Percentiles rank a stretch among this genome's conserved stretches.
Evolutionary conservation across 2,329 filamentous ascomycete species (phyloP).

Genomic region (Beauveria brongniartii): DNA sequence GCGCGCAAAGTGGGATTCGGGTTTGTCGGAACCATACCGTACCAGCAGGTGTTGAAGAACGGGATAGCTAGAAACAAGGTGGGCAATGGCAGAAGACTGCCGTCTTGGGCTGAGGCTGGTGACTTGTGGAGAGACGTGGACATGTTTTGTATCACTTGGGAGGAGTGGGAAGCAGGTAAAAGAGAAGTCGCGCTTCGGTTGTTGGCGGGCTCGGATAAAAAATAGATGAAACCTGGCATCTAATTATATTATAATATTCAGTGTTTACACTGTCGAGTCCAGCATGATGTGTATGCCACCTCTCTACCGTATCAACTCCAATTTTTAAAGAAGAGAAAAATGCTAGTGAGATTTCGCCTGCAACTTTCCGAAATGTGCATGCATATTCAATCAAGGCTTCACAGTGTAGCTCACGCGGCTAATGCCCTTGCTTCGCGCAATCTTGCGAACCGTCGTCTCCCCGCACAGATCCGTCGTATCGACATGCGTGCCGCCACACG

Average conservation of each 20-base stretch:
- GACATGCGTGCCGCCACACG: constrained; percentile 70
- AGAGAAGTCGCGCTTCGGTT: neutral
- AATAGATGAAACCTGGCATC: neutral
- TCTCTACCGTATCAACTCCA: neutral
- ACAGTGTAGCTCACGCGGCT: constrained; percentile 46
- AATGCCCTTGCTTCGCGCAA: constrained; percentile 54
- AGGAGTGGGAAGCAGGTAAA: neutral
- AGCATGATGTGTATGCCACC: neutral
- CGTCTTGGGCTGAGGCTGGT: neutral
- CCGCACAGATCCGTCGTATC: constrained; percentile 50
- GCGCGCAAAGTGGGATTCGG: neutral
- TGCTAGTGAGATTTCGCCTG: neutral
- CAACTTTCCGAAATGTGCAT: neutral
- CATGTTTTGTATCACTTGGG: constrained; percentile 3
- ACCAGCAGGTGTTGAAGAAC: neutral
- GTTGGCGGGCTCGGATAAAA: neutral
- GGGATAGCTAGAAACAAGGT: neutral
- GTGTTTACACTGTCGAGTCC: neutral
- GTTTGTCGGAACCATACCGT: neutral
- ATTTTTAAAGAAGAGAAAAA: neutral
- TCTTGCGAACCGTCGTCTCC: constrained; percentile 57
- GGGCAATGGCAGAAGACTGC: neutral
- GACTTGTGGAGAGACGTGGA: constrained; percentile 4
- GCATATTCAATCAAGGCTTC: neutral
- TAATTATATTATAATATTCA: neutral